Evolutionary conservation across 768 basidiomycete genomes (phyloP).

Genomic region (Hypsizygus marmoreus): DNA sequence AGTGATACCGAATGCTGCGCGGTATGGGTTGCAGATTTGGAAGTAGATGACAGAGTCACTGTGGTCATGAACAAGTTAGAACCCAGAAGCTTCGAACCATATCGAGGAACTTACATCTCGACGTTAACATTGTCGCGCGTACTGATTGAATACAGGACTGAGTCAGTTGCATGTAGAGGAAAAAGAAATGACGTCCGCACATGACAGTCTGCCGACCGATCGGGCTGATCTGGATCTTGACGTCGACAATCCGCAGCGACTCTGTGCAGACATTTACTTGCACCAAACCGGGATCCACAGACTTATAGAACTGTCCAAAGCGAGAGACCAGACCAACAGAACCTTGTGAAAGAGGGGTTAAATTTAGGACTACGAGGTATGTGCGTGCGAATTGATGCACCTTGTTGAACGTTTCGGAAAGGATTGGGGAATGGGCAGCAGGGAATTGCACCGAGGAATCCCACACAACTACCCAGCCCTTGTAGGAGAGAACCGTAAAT

Average conservation of each 20-base stretch:
- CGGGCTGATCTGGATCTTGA: constrained; percentile 92
- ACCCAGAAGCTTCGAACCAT: not conserved
- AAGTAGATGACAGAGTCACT: constrained; percentile 94
- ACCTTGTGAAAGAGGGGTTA: constrained; percentile 46
- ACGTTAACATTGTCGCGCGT: constrained; percentile 97
- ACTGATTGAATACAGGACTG: constrained; percentile 26
- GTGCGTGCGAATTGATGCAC: constrained; percentile 33
- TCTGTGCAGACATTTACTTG: constrained; percentile 96
- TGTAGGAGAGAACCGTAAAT: constrained; percentile 83
- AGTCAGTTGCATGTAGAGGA: constrained; percentile 1
- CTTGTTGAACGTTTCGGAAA: constrained; percentile 84
- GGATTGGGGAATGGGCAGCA: constrained; percentile 87
- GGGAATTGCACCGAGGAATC: constrained; percentile 74
- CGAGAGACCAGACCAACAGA: constrained; percentile 89
- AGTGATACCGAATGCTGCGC: constrained; percentile 90
- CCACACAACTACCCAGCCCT: constrained; percentile 64
- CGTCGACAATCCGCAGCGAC: constrained; percentile 81
- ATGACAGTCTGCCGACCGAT: constrained; percentile 90
- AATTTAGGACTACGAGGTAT: constrained; percentile 4
- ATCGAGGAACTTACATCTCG: constrained; percentile 65
- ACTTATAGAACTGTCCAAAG: constrained; percentile 96
- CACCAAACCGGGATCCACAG: constrained; percentile 90
- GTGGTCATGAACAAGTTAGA: constrained; percentile 5
- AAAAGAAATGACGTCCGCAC: constrained; percentile 29
- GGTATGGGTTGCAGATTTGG: constrained; percentile 88